phyloP scores from a whole-genome alignment of 2,329 filamentous ascomycete genomes.

The Juglanconis oblonga region DNA sequence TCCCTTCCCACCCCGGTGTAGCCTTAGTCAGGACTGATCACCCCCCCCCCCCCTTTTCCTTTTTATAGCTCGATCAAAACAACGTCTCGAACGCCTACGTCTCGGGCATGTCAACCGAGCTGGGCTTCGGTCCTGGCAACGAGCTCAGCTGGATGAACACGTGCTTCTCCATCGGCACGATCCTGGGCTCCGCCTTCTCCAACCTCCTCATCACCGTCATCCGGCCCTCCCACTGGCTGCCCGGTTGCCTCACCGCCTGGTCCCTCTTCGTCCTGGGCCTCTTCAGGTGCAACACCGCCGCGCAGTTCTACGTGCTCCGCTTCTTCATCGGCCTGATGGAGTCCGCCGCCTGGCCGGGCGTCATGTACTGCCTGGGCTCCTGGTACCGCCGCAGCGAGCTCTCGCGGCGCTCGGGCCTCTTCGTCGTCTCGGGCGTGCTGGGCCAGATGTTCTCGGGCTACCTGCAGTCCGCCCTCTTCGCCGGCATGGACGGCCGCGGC shows the following conservation, averaged over 20 bases:
- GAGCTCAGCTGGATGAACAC: conserved; percentile 45
- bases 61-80: conserved; percentile 36
- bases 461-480: conserved; percentile 31
- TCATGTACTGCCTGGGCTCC: conserved; percentile 51
- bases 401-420: conserved; percentile 53
- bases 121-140: conserved; percentile 39
- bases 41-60: not conserved
- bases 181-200: conserved; percentile 40
- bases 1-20: not conserved
- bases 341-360: conserved; percentile 52
- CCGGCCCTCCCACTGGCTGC: conserved; percentile 40
- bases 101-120: conserved; percentile 44
- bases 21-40: not conserved
- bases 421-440: conserved; percentile 55
- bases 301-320: conserved; percentile 45
- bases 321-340: conserved; percentile 55
- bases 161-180: conserved; percentile 44
- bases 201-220: conserved; percentile 44
- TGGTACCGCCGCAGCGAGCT: conserved; percentile 61
- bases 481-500: conserved; percentile 31
- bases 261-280: conserved; percentile 39
- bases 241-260: conserved; percentile 35
- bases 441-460: conserved; percentile 37
- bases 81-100: conserved; percentile 49
- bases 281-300: conserved; percentile 35